phyloP scores from a whole-genome alignment of 2,329 filamentous ascomycete genomes.

The Lecanicillium sp. region DNA sequence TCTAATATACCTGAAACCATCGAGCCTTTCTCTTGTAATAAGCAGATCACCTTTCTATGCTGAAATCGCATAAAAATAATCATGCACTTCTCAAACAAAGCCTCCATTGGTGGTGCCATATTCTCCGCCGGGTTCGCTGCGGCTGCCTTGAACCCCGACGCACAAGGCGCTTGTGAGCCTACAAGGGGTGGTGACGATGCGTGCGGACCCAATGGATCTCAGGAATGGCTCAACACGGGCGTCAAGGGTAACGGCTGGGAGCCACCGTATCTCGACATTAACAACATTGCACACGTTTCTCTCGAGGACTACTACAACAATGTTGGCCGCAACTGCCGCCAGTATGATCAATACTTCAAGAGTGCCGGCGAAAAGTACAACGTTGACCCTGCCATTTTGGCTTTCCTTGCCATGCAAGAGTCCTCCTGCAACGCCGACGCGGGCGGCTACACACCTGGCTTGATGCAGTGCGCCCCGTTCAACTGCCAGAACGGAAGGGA shows the following conservation, averaged over 20 bases:
- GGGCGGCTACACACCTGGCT: constrained; percentile 23
- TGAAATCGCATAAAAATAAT: too few species aligned
- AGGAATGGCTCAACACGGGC: constrained; percentile 22
- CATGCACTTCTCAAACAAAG: neutral
- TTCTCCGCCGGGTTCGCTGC: constrained; percentile 1
- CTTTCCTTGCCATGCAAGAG: constrained; percentile 27
- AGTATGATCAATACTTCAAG: constrained; percentile 26
- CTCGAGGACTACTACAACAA: constrained; percentile 18
- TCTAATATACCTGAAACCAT: too few species aligned
- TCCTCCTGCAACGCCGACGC: constrained; percentile 25
- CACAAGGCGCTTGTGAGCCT: constrained; percentile 14
- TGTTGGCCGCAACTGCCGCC: constrained; percentile 16
- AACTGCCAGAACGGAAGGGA: constrained; percentile 23
- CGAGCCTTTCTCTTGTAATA: too few species aligned
- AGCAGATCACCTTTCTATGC: too few species aligned
- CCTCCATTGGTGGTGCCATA: neutral
- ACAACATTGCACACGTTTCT: constrained; percentile 17
- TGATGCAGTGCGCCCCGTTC: constrained; percentile 26
- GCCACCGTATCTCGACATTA: constrained; percentile 23
- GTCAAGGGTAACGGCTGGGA: constrained; percentile 21
- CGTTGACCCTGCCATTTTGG: constrained; percentile 24
- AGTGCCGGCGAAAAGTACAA: constrained; percentile 19
- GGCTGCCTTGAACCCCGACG: constrained; percentile 9
- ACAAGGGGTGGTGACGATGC: constrained; percentile 13
- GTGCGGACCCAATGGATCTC: constrained; percentile 18